These are phyloP conservation scores for Gossypium trilobum DNA, from an alignment of 441 rosid species.

Conservation along the genomic window DNA sequence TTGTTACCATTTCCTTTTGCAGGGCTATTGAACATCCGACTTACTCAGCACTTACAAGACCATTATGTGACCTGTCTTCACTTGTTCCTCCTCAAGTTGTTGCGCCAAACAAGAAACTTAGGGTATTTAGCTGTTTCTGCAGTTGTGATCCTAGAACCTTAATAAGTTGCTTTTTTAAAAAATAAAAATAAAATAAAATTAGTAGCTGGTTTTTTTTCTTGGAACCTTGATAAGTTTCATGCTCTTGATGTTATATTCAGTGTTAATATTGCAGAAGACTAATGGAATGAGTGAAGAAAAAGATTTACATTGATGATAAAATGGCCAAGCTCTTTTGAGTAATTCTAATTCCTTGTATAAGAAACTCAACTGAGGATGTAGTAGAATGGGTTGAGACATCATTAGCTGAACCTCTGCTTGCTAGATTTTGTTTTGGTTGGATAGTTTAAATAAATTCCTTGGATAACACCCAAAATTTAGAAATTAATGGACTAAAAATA, in stretches of 20 bases:
- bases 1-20: constrained; percentile 21
- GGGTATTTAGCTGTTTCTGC: constrained; percentile 41
- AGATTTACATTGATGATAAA: not conserved
- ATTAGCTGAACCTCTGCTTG: constrained; percentile 3
- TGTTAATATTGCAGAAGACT: not conserved
- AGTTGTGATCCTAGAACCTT: not conserved
- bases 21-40: constrained; percentile 99
- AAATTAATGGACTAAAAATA: not conserved
- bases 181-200: not conserved
- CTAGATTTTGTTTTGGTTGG: not conserved
- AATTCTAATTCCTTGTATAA: constrained; percentile 1
- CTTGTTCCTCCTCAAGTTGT: constrained; percentile 82
- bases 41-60: constrained; percentile 91
- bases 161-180: not conserved
- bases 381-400: not conserved
- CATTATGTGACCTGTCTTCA: constrained; percentile 91
- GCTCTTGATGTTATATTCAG: not conserved
- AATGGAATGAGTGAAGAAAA: not conserved
- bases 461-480: not conserved
- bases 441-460: not conserved
- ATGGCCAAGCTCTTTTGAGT: not conserved
- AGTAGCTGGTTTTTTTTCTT: not conserved
- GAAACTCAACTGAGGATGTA: not conserved
- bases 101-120: constrained; percentile 84
- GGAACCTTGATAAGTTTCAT: not conserved